A percentile compares a stretch with the other conserved stretches of the same genome.
Conservation (phyloP, 768 basidiomycete genomes). For the Pulveroboletus sp. region DNA sequence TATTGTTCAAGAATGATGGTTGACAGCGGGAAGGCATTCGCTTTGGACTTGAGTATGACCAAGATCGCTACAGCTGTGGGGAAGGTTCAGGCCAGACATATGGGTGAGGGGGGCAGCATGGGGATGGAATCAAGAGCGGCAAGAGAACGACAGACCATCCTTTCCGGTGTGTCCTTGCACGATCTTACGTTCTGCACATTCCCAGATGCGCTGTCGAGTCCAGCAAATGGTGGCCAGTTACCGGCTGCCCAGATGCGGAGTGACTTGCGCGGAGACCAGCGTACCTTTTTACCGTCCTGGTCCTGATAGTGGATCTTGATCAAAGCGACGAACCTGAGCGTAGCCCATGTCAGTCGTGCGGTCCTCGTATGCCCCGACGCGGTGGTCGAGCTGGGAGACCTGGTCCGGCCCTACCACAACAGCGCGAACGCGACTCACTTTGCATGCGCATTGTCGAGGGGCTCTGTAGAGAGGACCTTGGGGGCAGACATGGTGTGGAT, state of each 20-base stretch:
- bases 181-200: constrained; percentile 80
- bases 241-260: not conserved
- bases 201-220: constrained; percentile 74
- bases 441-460: constrained; percentile 51
- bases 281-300: constrained; percentile 67
- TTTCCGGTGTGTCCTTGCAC: constrained; percentile 73
- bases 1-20: constrained; percentile 91
- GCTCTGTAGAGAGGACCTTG: constrained; percentile 48
- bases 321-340: constrained; percentile 73
- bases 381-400: not conserved
- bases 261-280: not conserved
- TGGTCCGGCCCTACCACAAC: not conserved
- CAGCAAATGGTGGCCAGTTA: not conserved
- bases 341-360: not conserved
- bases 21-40: constrained; percentile 63
- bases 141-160: constrained; percentile 52
- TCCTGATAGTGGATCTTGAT: constrained; percentile 81
- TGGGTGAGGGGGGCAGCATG: not conserved
- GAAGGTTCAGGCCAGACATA: not conserved
- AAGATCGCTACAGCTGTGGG: constrained; percentile 76
- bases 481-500: constrained; percentile 35
- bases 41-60: constrained; percentile 72
- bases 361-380: not conserved
- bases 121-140: not conserved
- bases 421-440: constrained; percentile 39